Conservation (phyloP, 768 basidiomycete genomes). For the Agaricus sinodeliciosus region DNA sequence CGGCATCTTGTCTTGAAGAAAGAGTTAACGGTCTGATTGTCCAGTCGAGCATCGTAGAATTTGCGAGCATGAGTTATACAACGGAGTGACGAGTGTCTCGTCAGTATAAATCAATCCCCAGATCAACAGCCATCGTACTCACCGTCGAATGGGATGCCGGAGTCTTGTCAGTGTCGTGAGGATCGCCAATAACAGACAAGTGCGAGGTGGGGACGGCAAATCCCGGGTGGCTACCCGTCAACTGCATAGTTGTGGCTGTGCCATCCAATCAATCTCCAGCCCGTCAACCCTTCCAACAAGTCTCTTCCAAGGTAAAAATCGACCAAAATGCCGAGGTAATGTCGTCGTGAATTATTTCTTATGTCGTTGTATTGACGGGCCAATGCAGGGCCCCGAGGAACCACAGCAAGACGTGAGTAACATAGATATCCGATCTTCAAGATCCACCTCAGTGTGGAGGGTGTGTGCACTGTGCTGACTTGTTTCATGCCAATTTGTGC, state of each 20-base stretch:
- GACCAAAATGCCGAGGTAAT: constrained; percentile 78
- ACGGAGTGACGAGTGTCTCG: background rate
- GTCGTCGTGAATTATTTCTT: constrained; percentile 17
- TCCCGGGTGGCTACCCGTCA: constrained; percentile 54
- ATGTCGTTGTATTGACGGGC: constrained; percentile 20
- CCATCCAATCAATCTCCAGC: constrained; percentile 14
- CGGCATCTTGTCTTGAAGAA: constrained; percentile 68
- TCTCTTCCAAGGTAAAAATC: constrained; percentile 42
- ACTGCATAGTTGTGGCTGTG: constrained; percentile 61
- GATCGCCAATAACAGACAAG: constrained; percentile 24
- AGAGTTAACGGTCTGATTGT: constrained; percentile 3
- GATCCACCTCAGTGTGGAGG: constrained; percentile 63
- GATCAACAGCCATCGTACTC: background rate
- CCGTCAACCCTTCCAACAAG: constrained; percentile 16
- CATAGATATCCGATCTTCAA: constrained; percentile 33
- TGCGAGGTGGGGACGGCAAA: constrained; percentile 30
- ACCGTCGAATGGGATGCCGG: constrained; percentile 24
- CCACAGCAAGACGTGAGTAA: constrained; percentile 89
- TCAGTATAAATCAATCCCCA: background rate
- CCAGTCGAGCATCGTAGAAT: background rate
- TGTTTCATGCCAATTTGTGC: constrained; percentile 38
- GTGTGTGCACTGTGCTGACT: constrained; percentile 55
- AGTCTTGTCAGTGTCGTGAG: constrained; percentile 43
- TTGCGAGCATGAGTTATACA: background rate
- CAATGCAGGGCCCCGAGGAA: constrained; percentile 77